Conservation (phyloP, 2,329 filamentous ascomycete species). For the Acarospora socialis region DNA sequence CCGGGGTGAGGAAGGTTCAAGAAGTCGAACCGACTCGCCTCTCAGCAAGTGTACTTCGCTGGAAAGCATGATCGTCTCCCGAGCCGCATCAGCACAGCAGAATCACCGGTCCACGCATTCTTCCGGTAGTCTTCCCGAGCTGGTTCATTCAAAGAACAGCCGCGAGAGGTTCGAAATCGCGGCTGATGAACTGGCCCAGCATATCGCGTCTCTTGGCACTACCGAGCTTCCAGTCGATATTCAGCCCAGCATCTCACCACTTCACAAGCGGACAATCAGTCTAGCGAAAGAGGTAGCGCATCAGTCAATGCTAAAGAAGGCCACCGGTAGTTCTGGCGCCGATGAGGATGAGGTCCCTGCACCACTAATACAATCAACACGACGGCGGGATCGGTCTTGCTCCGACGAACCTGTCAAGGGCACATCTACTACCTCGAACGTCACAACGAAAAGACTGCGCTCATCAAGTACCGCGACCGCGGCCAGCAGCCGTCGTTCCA, state of each 20-base stretch:
- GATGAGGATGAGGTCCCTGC: conserved; percentile 15
- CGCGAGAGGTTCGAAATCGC: conserved; percentile 21
- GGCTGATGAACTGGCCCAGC: conserved; percentile 15
- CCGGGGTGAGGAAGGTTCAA: conserved; percentile 27
- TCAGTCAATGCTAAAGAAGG: conserved; percentile 19
- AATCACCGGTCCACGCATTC: conserved; percentile 35
- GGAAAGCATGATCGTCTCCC: conserved; percentile 40
- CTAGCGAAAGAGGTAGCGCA: conserved; percentile 22
- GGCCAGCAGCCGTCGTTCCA: too few relatives aligned
- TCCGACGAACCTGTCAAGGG: too few relatives aligned
- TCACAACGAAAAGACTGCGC: too few relatives aligned
- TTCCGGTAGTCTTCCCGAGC: conserved; percentile 30
- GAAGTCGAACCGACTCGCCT: conserved; percentile 27
- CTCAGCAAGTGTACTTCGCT: conserved; percentile 44
- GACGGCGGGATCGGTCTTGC: too few relatives aligned
- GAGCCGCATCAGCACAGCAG: conserved; percentile 31
- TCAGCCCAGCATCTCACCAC: conserved; percentile 12
- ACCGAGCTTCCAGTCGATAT: conserved; percentile 11
- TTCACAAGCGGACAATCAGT: conserved; percentile 23
- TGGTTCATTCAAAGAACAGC: conserved; percentile 27
- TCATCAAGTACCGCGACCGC: too few relatives aligned
- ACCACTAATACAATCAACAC: too few relatives aligned
- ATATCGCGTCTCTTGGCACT: conserved; percentile 16
- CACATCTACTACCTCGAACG: too few relatives aligned
- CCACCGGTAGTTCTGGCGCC: conserved; percentile 16